Evolutionary conservation across 768 basidiomycete genomes (phyloP).

Genomic region (Psilocybe subaeruginosa): DNA sequence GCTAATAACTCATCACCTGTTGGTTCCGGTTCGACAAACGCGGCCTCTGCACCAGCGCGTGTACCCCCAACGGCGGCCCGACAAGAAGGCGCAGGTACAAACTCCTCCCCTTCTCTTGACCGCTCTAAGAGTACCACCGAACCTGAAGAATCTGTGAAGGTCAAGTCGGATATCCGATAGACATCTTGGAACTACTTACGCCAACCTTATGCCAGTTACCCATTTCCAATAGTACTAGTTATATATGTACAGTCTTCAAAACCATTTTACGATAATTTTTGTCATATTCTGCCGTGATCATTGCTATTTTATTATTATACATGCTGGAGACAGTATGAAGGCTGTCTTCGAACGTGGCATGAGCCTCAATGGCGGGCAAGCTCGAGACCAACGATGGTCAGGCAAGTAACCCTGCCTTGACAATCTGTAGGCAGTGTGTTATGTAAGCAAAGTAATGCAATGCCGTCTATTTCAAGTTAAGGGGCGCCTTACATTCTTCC

Average conservation of each 20-base stretch:
- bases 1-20: slow-evolving; percentile 62
- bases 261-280: slow-evolving; percentile 20
- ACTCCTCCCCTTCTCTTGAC: slow-evolving; percentile 26
- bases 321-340: not conserved
- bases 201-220: not conserved
- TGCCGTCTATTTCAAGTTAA: not conserved
- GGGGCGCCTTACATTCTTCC: not conserved
- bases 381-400: too few relatives aligned
- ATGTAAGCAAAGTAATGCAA: slow-evolving; percentile 3
- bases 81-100: slow-evolving; percentile 33
- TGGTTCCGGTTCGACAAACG: slow-evolving; percentile 36
- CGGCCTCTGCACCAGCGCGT: slow-evolving; percentile 25
- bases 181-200: slow-evolving; percentile 1
- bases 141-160: slow-evolving; percentile 26
- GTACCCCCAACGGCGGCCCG: slow-evolving; percentile 34
- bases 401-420: not conserved
- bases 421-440: not conserved
- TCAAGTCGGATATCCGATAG: slow-evolving; percentile 34
- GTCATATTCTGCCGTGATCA: slow-evolving; percentile 5
- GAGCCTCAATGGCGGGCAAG: too few relatives aligned
- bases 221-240: slow-evolving; percentile 8
- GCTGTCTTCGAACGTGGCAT: too few relatives aligned
- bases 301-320: not conserved
- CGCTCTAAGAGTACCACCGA: slow-evolving; percentile 41
- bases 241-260: slow-evolving; percentile 14